Conservation (phyloP, 805 yeast genomes). For the Zygosaccharomyces pseudorouxii region DNA sequence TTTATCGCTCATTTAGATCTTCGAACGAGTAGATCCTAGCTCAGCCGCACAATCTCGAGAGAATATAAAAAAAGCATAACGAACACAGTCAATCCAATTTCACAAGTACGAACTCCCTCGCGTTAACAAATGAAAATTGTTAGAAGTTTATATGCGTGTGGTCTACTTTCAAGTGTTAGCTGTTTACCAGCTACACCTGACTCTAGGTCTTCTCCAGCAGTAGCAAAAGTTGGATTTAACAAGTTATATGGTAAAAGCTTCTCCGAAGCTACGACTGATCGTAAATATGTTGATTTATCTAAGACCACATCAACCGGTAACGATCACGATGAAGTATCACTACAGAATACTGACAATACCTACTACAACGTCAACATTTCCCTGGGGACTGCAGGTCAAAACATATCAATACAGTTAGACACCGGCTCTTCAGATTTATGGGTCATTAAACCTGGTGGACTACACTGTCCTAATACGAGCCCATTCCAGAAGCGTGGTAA, state of each 20-base stretch:
- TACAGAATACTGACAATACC: constrained; percentile 36
- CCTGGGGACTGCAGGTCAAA: constrained; percentile 52
- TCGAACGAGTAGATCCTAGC: too few species aligned
- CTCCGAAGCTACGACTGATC: constrained; percentile 11
- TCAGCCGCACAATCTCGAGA: too few species aligned
- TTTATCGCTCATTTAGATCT: too few species aligned
- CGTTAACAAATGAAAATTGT: neutral
- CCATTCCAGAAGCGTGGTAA: neutral
- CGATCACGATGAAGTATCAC: neutral
- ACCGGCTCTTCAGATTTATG: constrained; percentile 67
- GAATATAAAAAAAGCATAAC: too few species aligned
- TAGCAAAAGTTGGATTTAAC: constrained; percentile 18
- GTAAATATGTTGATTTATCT: neutral
- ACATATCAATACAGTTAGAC: constrained; percentile 50
- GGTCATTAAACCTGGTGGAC: constrained; percentile 46
- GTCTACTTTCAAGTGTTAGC: neutral
- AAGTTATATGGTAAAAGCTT: constrained; percentile 23
- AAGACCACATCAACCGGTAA: neutral
- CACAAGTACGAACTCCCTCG: neutral
- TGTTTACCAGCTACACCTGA: neutral
- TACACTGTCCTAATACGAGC: constrained; percentile 37
- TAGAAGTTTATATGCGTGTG: neutral
- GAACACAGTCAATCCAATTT: too few species aligned
- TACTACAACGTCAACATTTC: constrained; percentile 42
- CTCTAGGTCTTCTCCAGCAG: neutral